Conservation (phyloP, 768 basidiomycete species). For the Phlegmacium glaucopus region DNA sequence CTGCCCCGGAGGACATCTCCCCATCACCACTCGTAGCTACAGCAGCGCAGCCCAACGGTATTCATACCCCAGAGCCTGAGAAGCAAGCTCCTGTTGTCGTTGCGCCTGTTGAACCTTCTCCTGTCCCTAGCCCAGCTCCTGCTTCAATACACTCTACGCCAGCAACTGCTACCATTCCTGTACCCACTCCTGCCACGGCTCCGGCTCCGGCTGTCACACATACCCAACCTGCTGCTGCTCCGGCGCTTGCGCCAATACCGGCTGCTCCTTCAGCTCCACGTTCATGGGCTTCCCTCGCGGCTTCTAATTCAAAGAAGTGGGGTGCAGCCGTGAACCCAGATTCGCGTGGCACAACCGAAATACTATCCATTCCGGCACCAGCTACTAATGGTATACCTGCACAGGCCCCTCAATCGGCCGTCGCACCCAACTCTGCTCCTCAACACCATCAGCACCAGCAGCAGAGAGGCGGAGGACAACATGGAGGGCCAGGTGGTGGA, state of each 20-base stretch:
- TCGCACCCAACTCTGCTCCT: constrained; percentile 17
- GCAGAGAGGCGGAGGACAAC: too few relatives aligned
- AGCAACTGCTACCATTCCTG: constrained; percentile 26
- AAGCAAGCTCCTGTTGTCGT: constrained; percentile 23
- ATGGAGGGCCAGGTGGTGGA: constrained; percentile 16
- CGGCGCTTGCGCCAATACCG: constrained; percentile 37
- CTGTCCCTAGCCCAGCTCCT: constrained; percentile 30
- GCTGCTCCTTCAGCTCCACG: constrained; percentile 56
- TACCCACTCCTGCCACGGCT: constrained; percentile 22
- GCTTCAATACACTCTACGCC: constrained; percentile 27
- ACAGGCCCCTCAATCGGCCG: neutral
- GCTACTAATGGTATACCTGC: constrained; percentile 19
- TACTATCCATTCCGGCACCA: constrained; percentile 33
- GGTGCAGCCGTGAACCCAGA: constrained; percentile 77
- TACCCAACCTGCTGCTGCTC: constrained; percentile 22
- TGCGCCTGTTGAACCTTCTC: constrained; percentile 19
- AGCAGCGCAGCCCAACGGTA: constrained; percentile 32
- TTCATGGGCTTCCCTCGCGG: constrained; percentile 92
- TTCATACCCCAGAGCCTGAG: constrained; percentile 39
- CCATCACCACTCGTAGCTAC: constrained; percentile 16
- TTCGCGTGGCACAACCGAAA: constrained; percentile 73
- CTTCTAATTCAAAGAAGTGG: constrained; percentile 81
- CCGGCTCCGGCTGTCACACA: constrained; percentile 26
- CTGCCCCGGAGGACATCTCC: constrained; percentile 26
- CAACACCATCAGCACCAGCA: constrained; percentile 28